Evolutionary conservation across 768 basidiomycete genomes (phyloP), one percentile per base, ranked within the genome.

Genomic region (Pleurotus cornucopiae): DNA sequence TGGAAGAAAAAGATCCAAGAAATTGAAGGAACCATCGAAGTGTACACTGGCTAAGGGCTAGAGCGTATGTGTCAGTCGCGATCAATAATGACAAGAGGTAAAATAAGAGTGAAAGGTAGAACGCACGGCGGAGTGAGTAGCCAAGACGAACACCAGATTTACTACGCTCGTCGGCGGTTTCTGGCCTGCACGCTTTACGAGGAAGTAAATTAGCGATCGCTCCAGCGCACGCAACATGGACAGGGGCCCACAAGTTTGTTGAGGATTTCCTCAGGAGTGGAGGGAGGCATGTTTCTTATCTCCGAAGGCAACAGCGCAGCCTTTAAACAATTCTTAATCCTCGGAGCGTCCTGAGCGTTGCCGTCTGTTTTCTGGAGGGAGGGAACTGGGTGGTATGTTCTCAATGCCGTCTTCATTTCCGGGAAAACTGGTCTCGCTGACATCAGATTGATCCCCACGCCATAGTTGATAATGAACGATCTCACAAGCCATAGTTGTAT

Each of bases 401-500:
- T 75, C 59, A 89, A 79, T 13, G 84, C 76, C 1, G 89, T 91
- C 64, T 84, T 83, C 87, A 89, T 89, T 68, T 88, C 87, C 39
- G 85, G 85, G 65, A 89, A 89, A 71, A 90, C 87, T 88, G 49
- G 40, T 54, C 39, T 46, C 58, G 56, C 44, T 58, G 51, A 49
- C 38, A 55, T 47, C 34, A 57, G 47, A 46, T 37, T 23, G 20
- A 60, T 57, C 21, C 57, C 45, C 23, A 43, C 52, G 51, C 52
- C 49, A 20, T 14, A 57, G 49, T 54, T 20, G 60, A 44, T 43
- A 51, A 41, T 44, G 51, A 40, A 67, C 37, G 69, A 43, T 46
- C 85, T 69, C 65, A 91, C 89, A 92, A 58, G 89, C 89, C 80
- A 90, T 84, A 4, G 89, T 91, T 4, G 89, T 88, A 65, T 89